Conservation (phyloP, 345 rosid species). For the Melaleuca alternifolia region DNA sequence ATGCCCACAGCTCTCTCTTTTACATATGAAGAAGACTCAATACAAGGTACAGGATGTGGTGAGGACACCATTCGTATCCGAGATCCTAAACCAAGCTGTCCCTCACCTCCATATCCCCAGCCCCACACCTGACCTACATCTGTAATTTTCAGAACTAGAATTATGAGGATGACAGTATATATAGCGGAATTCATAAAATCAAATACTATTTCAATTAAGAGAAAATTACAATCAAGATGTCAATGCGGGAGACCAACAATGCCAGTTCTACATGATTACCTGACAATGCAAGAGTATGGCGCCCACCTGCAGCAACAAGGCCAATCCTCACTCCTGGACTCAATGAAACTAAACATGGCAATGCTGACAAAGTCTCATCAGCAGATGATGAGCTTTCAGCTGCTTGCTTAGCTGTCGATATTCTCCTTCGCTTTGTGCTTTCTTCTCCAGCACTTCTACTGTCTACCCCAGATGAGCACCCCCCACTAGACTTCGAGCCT, state of each 20-base stretch:
- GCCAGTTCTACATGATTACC: conserved; percentile 28
- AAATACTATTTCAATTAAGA: not conserved
- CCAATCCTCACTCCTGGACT: conserved; percentile 82
- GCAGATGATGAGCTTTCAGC: conserved; percentile 67
- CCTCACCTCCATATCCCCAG: conserved; percentile 99
- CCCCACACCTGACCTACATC: conserved; percentile 99
- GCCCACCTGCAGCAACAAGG: conserved; percentile 92
- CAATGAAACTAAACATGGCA: conserved; percentile 81
- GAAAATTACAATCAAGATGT: not conserved
- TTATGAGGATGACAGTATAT: conserved; percentile 9
- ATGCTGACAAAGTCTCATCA: conserved; percentile 66
- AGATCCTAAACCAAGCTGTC: conserved; percentile 98
- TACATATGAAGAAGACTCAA: conserved; percentile 51
- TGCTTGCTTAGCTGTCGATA: conserved; percentile 54
- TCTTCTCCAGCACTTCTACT: conserved; percentile 50
- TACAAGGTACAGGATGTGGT: conserved; percentile 81
- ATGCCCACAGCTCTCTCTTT: conserved; percentile 35
- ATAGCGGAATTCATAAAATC: conserved; percentile 2
- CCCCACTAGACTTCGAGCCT: conserved; percentile 41
- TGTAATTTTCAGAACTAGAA: conserved; percentile 44
- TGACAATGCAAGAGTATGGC: conserved; percentile 90
- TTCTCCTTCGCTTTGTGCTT: conserved; percentile 55
- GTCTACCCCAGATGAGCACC: conserved; percentile 29
- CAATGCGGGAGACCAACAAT: not conserved
- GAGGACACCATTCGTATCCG: conserved; percentile 89